A percentile compares a stretch with the other conserved stretches of the same genome.
phyloP scores from a whole-genome alignment of 257 asterid species.

The Solanum lycopersicoides region DNA sequence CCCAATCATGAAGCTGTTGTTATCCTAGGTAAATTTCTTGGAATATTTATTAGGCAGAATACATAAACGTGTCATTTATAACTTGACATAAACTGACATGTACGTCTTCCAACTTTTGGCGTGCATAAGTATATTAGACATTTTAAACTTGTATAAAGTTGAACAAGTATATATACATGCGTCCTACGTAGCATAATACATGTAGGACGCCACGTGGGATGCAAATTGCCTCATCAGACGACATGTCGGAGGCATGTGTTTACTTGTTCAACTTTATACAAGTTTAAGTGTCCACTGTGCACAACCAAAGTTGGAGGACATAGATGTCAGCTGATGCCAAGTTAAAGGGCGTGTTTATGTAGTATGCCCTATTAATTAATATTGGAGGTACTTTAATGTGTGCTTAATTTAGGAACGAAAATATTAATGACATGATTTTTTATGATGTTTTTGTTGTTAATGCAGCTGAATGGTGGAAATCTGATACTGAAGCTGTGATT shows the following conservation, averaged over 20 bases:
- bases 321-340: background rate
- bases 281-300: background rate
- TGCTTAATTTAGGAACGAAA: background rate
- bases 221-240: background rate
- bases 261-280: background rate
- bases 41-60: background rate
- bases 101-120: background rate
- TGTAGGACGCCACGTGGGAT: background rate
- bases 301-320: background rate
- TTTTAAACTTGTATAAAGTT: background rate
- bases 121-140: background rate
- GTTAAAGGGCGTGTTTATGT: background rate
- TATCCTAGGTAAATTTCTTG: constrained; percentile 36
- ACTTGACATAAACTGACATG: background rate
- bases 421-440: background rate
- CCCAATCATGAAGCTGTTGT: constrained; percentile 79
- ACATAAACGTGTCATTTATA: background rate
- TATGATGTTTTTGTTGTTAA: background rate
- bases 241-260: background rate
- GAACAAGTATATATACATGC: background rate
- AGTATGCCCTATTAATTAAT: background rate
- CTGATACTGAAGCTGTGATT: constrained; percentile 77
- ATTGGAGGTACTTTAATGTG: background rate
- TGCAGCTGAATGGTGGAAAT: constrained; percentile 96
- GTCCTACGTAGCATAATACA: background rate